Evolutionary conservation across 2,329 filamentous ascomycete species (phyloP), one percentile per base, ranked within the genome.

Genomic region (Tolypocladium sp.): DNA sequence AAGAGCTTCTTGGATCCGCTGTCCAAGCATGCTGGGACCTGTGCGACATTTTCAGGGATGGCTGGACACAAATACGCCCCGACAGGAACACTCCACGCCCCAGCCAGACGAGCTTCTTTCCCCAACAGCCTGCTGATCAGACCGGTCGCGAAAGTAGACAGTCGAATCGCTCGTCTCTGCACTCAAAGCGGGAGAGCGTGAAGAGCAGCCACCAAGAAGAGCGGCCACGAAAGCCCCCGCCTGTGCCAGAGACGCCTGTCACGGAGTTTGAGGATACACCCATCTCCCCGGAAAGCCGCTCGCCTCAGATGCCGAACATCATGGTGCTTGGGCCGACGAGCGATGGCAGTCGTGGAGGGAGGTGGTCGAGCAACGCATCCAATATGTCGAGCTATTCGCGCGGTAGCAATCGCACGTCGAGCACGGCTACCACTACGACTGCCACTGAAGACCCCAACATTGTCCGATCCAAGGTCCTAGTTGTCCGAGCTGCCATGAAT

Each of bases 11-110:
- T 0, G 88, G 89, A 6, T 94, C 91, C 1, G 91, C 92, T 1
- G 89, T 96, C 0, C 92, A 96, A 69, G 91, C 92, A 17, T 97
- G 92, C 71, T 97, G 91, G 91, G 92, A 96, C 65, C 82, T 97
- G 7, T 96, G 91, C 70, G 91, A 97, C 74, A 85, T 97, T 58
- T 96, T 97, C 78, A 84, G 91, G 55, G 90, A 94, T 75, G 91
- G 91, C 22, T 96, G 92, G 91, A 91, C 90, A 4, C 90, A 94
- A 66, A 85, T 94, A 54, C 85, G 91, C 57, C 91, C 92, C 5
- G 92, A 96, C 62, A 82, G 92, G 58, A 89, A 89, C 52, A 96
- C 92, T 2, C 92, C 93, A 17, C 82, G 91, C 42, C 90, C 92
- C 2, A 90, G 82, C 58, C 91, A 96, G 70, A 83, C 87, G 13